These are phyloP conservation scores for Aspergillus panamensis DNA, from an alignment of 495 filamentous ascomycete genomes.

Conservation along the genomic window DNA sequence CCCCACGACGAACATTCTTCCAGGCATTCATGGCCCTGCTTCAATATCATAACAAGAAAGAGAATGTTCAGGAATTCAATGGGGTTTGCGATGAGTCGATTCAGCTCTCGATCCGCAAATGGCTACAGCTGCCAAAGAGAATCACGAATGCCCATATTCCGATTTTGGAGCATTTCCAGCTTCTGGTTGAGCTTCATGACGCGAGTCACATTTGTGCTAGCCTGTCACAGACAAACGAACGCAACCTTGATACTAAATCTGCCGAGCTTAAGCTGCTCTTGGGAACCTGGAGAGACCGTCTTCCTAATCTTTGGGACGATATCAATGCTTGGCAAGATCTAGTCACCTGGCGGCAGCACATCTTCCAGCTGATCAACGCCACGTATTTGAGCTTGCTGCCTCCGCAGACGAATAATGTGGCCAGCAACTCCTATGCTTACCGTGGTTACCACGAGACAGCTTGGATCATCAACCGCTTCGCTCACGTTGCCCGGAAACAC, in stretches of 20 bases:
- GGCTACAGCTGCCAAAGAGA: conserved; percentile 90
- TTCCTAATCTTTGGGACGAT: conserved; percentile 98
- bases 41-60: conserved; percentile 85
- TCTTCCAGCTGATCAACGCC: conserved; percentile 93
- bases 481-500: conserved; percentile 95
- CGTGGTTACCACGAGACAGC: conserved; percentile 97
- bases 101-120: conserved; percentile 93
- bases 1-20: conserved; percentile 90
- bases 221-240: conserved; percentile 73
- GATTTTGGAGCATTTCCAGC: conserved; percentile 94
- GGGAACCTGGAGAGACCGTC: conserved; percentile 88
- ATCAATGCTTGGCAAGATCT: conserved; percentile 99
- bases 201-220: conserved; percentile 93
- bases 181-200: conserved; percentile 97
- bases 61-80: conserved; percentile 75
- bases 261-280: conserved; percentile 92
- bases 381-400: conserved; percentile 88
- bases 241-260: conserved; percentile 89
- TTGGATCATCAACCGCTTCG: conserved; percentile 99
- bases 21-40: conserved; percentile 95
- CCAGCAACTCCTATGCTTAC: conserved; percentile 88
- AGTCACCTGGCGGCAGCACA: conserved; percentile 98
- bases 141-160: conserved; percentile 96
- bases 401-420: conserved; percentile 70
- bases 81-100: conserved; percentile 92